A percentile compares a stretch with the other conserved stretches of the same genome.
phyloP scores from a whole-genome alignment of 2,329 filamentous ascomycete species.

The Nigrospora oryzae region DNA sequence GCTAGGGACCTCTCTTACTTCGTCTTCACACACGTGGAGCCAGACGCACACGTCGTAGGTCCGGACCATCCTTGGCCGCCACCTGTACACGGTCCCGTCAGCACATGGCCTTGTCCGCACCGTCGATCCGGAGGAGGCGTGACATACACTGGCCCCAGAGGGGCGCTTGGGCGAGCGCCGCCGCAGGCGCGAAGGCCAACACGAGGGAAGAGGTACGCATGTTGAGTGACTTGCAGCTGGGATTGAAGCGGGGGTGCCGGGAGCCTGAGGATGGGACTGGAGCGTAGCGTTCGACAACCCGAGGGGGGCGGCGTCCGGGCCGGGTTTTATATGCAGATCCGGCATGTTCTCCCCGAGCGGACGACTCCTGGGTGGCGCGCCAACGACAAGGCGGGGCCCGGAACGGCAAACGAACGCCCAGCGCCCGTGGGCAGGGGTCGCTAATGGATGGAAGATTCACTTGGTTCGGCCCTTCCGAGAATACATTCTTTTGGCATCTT shows the following conservation, averaged over 20 bases:
- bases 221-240: not conserved
- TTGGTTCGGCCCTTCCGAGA: not conserved
- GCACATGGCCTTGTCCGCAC: too few relatives aligned
- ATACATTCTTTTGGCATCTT: not conserved
- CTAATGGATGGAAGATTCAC: constrained; percentile 1
- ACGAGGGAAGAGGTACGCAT: not conserved
- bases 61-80: too few relatives aligned
- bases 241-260: not conserved
- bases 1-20: too few relatives aligned
- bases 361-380: too few relatives aligned
- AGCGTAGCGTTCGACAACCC: not conserved
- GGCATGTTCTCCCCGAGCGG: too few relatives aligned
- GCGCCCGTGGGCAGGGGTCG: not conserved
- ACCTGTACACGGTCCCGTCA: too few relatives aligned
- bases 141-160: too few relatives aligned
- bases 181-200: not conserved
- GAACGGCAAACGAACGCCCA: not conserved
- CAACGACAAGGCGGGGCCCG: not conserved
- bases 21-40: too few relatives aligned
- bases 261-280: not conserved
- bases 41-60: too few relatives aligned
- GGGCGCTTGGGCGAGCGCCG: not conserved
- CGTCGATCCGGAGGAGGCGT: too few relatives aligned
- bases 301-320: too few relatives aligned
- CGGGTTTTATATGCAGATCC: too few relatives aligned